These are phyloP conservation scores for Pseudonitzschia delicatissima DNA, from an alignment of 108 stramenopile genomes.

Conservation along the genomic window DNA sequence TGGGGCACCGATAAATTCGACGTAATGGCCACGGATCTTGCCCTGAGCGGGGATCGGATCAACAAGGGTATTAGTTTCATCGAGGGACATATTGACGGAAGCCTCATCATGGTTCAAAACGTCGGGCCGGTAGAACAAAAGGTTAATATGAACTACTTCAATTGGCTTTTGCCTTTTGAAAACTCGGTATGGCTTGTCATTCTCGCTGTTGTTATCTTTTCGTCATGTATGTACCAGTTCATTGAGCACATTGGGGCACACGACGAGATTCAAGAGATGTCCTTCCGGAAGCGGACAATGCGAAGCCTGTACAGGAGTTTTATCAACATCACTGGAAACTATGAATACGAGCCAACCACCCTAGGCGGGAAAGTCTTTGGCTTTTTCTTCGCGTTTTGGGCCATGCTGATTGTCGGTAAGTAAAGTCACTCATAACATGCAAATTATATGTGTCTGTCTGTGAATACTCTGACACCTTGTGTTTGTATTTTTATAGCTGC, in stretches of 20 bases:
- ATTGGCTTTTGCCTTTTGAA: neutral
- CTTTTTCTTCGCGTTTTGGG: conserved; percentile 5
- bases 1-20: neutral
- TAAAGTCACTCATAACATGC: neutral
- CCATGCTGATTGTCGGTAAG: conserved; percentile 3
- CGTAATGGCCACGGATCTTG: neutral
- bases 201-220: neutral
- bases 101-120: conserved; percentile 6
- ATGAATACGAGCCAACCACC: neutral
- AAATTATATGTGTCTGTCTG: neutral
- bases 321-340: conserved; percentile 9
- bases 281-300: conserved; percentile 1
- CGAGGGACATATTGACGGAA: conserved; percentile 1
- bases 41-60: conserved; percentile 17
- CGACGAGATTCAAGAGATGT: neutral
- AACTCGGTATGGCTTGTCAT: neutral
- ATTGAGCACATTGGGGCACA: neutral
- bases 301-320: neutral
- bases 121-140: neutral
- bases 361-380: conserved; percentile 4
- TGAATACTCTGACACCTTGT: neutral
- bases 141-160: neutral
- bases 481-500: neutral
- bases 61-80: neutral
- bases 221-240: neutral